A percentile compares a stretch with the other conserved stretches of the same genome.
Evolutionary conservation across 495 filamentous ascomycete species (phyloP).

Genomic region (Monascus purpureus): DNA sequence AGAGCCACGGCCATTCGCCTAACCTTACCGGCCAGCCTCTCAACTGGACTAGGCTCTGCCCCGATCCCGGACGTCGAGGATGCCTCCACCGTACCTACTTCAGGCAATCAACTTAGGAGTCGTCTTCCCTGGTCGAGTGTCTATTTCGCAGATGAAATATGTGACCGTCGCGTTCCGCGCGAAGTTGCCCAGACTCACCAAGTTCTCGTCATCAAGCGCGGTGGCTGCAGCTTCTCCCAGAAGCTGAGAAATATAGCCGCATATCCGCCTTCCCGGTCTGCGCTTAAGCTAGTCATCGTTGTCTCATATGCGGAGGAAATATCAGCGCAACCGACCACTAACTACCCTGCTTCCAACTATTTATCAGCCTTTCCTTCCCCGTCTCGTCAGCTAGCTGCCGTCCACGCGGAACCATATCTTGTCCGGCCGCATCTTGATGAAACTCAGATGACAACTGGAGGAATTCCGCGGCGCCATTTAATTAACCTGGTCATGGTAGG

Average conservation of each 20-base stretch:
- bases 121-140: conserved; percentile 52
- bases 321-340: background rate
- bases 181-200: conserved; percentile 52
- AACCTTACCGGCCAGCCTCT: conserved; percentile 50
- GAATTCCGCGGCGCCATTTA: conserved; percentile 55
- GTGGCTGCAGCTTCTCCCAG: conserved; percentile 68
- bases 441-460: conserved; percentile 53
- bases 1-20: conserved; percentile 21
- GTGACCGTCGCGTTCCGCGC: conserved; percentile 45
- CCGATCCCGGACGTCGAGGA: conserved; percentile 57
- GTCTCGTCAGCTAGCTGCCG: conserved; percentile 15
- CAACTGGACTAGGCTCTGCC: conserved; percentile 62
- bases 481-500: conserved; percentile 79
- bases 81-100: conserved; percentile 28
- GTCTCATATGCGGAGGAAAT: conserved; percentile 49
- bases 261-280: conserved; percentile 41
- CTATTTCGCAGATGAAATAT: conserved; percentile 58
- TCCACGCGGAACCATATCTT: conserved; percentile 29
- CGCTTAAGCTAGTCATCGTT: conserved; percentile 69
- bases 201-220: conserved; percentile 70
- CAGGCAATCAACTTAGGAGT: conserved; percentile 23
- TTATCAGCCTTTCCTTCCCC: background rate
- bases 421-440: conserved; percentile 68
- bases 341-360: background rate
- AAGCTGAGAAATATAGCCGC: conserved; percentile 77